Evolutionary conservation across 768 basidiomycete species (phyloP), one percentile per base, ranked within the genome.

Genomic region (Leccinum longicurvipes): DNA sequence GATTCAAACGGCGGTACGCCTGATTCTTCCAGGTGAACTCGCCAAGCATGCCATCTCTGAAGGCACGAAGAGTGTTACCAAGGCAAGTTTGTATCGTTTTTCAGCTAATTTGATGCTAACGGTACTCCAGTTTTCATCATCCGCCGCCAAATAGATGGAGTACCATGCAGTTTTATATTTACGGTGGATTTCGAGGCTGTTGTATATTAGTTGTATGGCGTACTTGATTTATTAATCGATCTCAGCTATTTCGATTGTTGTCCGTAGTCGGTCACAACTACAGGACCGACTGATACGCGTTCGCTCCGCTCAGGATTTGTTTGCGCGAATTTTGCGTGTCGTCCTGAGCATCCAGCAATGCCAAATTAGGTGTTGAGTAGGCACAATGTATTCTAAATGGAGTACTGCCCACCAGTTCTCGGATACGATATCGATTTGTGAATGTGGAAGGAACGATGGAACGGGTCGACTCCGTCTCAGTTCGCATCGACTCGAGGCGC

Each of bases 1-100:
- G 76, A 98, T 98, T 68, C 96, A 98, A 76, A 98, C 96, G 28
- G 82, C 91, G 39, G 95, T 97, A 50, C 89, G 95, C 55, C 82
- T 96, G 45, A 97, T 98, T 68, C 87, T 98, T 25, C 94, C 95
- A 58, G 96, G 94, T 76, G 95, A 98, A 76, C 85, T 98, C 44
- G 91, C 94, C 69, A 98, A 98, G 81, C 96, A 98, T 72, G 96
- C 96, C 53, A 97, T 98, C 73, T 96, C 93, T 25, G 96, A 98
- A 74, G 96, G 96, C 55, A 87, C 83, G 50, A 87, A 87, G 76
- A 81, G 80, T 31, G 85, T 87, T 56, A 87, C 86, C 62, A 87
- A 86, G 76, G 75, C 74, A 47, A 28, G 63, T 53, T 17, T 1
- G 15, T 34, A 23, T 23, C 10, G 2, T 27, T 64, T 57, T 32